phyloP scores from a whole-genome alignment of 2,329 filamentous ascomycete genomes.

The Podosphaera fusca region DNA sequence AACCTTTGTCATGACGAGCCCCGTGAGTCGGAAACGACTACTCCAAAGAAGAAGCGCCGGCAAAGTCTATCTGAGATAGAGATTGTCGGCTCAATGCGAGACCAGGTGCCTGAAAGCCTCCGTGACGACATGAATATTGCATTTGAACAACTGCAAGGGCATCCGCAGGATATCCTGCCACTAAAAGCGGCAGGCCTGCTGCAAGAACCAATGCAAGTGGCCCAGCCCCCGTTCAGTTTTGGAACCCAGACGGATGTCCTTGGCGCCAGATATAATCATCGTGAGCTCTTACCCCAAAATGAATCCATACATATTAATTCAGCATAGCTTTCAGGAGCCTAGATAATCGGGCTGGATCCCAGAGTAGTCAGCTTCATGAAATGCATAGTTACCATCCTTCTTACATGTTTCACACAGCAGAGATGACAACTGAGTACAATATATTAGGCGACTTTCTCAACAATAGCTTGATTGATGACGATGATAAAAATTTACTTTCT shows the following conservation, averaged over 20 bases:
- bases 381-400: constrained; percentile 86
- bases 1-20: constrained; percentile 97
- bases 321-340: constrained; percentile 50
- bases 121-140: constrained; percentile 28
- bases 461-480: constrained; percentile 76
- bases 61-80: constrained; percentile 29
- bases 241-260: constrained; percentile 39
- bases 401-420: constrained; percentile 85
- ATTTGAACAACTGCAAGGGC: constrained; percentile 29
- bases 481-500: constrained; percentile 52
- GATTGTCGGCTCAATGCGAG: constrained; percentile 34
- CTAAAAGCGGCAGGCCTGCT: constrained; percentile 17
- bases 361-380: constrained; percentile 63
- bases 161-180: constrained; percentile 20
- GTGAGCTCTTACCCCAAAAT: constrained; percentile 29
- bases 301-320: constrained; percentile 8
- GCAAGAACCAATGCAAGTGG: constrained; percentile 37
- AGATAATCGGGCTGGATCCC: constrained; percentile 51
- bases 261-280: constrained; percentile 44
- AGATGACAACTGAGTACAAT: constrained; percentile 93
- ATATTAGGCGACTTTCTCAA: constrained; percentile 90
- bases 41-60: constrained; percentile 54
- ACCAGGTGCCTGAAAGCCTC: constrained; percentile 23
- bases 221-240: constrained; percentile 47
- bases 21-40: constrained; percentile 44